Base-by-base conservation (phyloP, 2,329 filamentous ascomycete genomes). In the Fusarium chlamydosporum region DNA sequence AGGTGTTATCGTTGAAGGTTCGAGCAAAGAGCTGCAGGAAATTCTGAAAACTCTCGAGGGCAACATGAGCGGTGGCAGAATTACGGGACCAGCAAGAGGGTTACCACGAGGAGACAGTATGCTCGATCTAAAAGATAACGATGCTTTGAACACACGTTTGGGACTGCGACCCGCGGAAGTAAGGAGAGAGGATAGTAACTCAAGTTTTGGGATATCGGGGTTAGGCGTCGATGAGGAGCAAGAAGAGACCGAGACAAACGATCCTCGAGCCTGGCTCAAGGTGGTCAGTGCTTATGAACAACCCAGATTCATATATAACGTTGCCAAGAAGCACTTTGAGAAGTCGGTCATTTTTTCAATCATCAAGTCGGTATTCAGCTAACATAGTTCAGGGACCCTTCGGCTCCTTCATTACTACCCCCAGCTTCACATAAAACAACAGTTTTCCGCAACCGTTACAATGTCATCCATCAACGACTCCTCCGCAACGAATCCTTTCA, bases 401-500 rank as follows among this genome's bases (percentile, higher is more conserved):
- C 85, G 13, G 89, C 89, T 68, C 87, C 92, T 15, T 91, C 91
- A 2, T 77, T 95, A 40, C 83, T 99, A 67, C 93, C 96, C 0
- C 83, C 88, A 10, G 89, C 93, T 16, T 88, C 89, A 7, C 91
- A 94, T 75, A 97, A 97, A 79, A 97, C 93, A 3, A 84, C 89
- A 4, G 83, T 96, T 43, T 97, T 97, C 80, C 89, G 94, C 69
- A 94, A 97, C 77, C 88, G 94, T 67, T 98, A 96, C 78, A 92
- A 97, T 73, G 87, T 98, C 56, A 91, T 98, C 51, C 92, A 97
- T 77, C 95, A 98, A 78, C 90, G 96, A 18, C 87, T 98, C 18
- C 86, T 98, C 40, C 91, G 96, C 48, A 97, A 97, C 76, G 94
- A 97, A 79, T 90, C 92, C 20, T 99, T 99, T 73, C 94, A 97